These are phyloP conservation scores for Penicillium coprophilum DNA, from an alignment of 495 filamentous ascomycete genomes.

Conservation along the genomic window DNA sequence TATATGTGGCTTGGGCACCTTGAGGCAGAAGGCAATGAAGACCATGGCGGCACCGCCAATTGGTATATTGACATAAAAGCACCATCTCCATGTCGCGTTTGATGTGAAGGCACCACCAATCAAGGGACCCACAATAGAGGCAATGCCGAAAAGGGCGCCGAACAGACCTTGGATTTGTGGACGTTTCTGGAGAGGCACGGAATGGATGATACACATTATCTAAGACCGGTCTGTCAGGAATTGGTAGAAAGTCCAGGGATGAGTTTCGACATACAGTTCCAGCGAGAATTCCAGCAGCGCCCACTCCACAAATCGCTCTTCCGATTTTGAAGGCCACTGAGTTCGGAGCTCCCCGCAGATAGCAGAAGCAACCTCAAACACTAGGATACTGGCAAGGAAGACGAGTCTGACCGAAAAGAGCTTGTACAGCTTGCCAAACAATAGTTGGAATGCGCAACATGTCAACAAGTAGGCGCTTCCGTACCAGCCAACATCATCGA, in stretches of 20 bases:
- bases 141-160: neutral
- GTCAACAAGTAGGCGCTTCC: neutral
- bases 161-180: neutral
- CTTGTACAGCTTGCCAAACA: neutral
- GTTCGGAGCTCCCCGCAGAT: neutral
- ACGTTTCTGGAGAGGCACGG: neutral
- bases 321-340: neutral
- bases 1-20: neutral
- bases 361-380: conserved; percentile 2
- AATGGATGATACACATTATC: neutral
- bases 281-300: neutral
- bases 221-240: neutral
- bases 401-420: neutral
- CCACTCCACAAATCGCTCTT: neutral
- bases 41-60: neutral
- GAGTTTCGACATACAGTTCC: neutral
- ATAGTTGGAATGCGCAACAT: neutral
- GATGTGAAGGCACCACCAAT: neutral
- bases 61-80: neutral
- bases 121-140: neutral
- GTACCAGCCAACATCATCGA: neutral
- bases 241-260: neutral
- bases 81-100: neutral
- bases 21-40: neutral
- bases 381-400: neutral